Evolutionary conservation across 371 early-diverging fungal genomes (phyloP), one percentile per base, ranked within the genome.

Genomic region (Mucor mucedo): DNA sequence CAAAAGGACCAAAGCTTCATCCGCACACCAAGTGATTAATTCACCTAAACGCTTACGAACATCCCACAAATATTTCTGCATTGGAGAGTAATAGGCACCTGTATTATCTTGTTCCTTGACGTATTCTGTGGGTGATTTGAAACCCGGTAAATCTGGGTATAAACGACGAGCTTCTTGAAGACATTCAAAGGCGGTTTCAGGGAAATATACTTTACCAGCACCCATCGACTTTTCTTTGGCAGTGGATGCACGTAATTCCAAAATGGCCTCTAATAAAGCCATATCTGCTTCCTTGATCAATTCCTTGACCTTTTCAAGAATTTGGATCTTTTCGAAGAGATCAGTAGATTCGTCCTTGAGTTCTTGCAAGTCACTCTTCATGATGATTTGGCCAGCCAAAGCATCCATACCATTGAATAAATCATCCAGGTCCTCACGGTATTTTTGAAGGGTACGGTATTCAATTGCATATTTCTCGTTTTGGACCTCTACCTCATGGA

Each of bases 21-120:
- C 27, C 53, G 66, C 64, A 54, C 71, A 71, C 71, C 71, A 71
- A 30, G 27, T 5, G 39, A 63, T 56, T 30, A 71, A 52, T 30
- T 63, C 67, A 33, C 52, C 39, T 14, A 71, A 7, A 42, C 63
- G 59, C 1, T 55, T 35, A 44, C 79, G 78, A 1, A 79, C 73
- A 60, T 79, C 79, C 82, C 82, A 82, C 29, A 82, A 62, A 40
- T 77, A 82, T 40, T 66, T 63, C 53, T 82, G 82, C 72, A 79
- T 73, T 33, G 82, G 79, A 3, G 79, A 75, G 62, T 79, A 82
- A 32, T 67, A 75, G n/a, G 76, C 79, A 35, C 79, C 82, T 2
- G 77, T 79, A 11, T 78, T 66, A 59, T 82, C 82, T 16, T 73
- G 63, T 61, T 66, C 64, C 30, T 68, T 68, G 1, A 60, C 70